phyloP scores from a whole-genome alignment of 805 yeast species.

The Saccharomycopsis oosterbeekiorum region DNA sequence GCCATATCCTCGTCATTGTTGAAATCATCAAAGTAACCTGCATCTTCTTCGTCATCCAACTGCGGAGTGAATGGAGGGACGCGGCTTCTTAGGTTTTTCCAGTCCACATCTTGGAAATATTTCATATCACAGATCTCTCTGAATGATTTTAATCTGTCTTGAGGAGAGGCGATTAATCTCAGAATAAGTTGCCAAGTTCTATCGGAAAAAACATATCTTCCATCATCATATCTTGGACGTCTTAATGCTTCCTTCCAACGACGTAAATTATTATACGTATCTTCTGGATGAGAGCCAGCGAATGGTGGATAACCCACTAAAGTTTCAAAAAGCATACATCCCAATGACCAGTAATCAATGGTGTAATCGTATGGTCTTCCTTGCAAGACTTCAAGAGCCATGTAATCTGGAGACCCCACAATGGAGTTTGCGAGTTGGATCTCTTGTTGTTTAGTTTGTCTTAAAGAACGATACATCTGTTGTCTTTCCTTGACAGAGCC shows the following conservation, averaged over 20 bases:
- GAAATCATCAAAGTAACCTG: slow-evolving; percentile 97
- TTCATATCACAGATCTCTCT: slow-evolving; percentile 71
- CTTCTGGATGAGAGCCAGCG: slow-evolving; percentile 87
- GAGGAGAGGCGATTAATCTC: slow-evolving; percentile 70
- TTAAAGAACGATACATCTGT: slow-evolving; percentile 65
- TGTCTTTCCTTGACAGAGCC: slow-evolving; percentile 83
- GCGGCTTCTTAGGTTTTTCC: slow-evolving; percentile 55
- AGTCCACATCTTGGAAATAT: slow-evolving; percentile 78
- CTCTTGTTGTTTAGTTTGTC: slow-evolving; percentile 42
- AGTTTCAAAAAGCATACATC: slow-evolving; percentile 94
- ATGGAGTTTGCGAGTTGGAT: slow-evolving; percentile 86
- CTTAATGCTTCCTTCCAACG: slow-evolving; percentile 84
- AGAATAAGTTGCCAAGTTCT: slow-evolving; percentile 89
- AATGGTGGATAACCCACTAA: slow-evolving; percentile 97
- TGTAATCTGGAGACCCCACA: slow-evolving; percentile 97
- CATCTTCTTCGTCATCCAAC: slow-evolving; percentile 92
- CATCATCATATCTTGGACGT: slow-evolving; percentile 87
- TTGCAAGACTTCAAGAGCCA: slow-evolving; percentile 95
- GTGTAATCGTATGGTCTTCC: slow-evolving; percentile 92
- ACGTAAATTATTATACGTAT: slow-evolving; percentile 86
- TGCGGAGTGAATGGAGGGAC: slow-evolving; percentile 97
- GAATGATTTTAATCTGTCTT: slow-evolving; percentile 63
- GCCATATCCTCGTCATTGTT: slow-evolving; percentile 96
- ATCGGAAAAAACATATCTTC: slow-evolving; percentile 86
- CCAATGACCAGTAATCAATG: slow-evolving; percentile 97